Conservation (phyloP, 345 rosid species). For the Ceriops tagal region DNA sequence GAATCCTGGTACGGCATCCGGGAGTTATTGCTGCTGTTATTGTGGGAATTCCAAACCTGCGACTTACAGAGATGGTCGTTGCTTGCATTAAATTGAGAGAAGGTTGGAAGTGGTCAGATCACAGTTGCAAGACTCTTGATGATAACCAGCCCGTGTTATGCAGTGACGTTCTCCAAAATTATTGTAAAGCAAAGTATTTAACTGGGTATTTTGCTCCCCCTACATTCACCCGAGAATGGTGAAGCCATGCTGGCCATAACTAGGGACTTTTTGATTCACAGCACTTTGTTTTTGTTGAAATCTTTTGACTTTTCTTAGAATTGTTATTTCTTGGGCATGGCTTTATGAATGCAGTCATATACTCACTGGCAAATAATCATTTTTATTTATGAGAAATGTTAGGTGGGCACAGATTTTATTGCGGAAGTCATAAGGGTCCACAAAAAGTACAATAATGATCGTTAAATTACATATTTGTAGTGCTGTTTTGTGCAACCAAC, state of each 20-base stretch:
- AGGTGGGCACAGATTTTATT: no score
- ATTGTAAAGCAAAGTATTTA: slow-evolving; percentile 51
- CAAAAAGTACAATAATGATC: no score
- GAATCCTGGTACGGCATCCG: slow-evolving; percentile 50
- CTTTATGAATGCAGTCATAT: no score
- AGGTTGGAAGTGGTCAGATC: slow-evolving; percentile 60
- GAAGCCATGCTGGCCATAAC: background rate
- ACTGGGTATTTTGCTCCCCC: slow-evolving; percentile 40
- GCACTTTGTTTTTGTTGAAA: background rate
- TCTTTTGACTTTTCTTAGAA: no score
- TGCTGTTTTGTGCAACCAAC: no score
- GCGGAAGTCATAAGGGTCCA: no score
- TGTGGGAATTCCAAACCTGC: slow-evolving; percentile 58
- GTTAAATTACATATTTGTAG: no score
- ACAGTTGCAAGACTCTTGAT: slow-evolving; percentile 6
- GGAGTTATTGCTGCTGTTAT: slow-evolving; percentile 52
- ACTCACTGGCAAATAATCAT: no score
- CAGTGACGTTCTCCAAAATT: slow-evolving; percentile 42
- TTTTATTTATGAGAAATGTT: no score
- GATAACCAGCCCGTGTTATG: slow-evolving; percentile 32
- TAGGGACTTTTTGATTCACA: background rate
- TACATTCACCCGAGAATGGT: background rate
- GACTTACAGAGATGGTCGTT: slow-evolving; percentile 67
- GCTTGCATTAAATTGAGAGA: slow-evolving; percentile 59
- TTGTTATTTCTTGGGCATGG: no score